phyloP scores from a whole-genome alignment of 305 asterid genomes.

The Andrographis paniculata region DNA sequence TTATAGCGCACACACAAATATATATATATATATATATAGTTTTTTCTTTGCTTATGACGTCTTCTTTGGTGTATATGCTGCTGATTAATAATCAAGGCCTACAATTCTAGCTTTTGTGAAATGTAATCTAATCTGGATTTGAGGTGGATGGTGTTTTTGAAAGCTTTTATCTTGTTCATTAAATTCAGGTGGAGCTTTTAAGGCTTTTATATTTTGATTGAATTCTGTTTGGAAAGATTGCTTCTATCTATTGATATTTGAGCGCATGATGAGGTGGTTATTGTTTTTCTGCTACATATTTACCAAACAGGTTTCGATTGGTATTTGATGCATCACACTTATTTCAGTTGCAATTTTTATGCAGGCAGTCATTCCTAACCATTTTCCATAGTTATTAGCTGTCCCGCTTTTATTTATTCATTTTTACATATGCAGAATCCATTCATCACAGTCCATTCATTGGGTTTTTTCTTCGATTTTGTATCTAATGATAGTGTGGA shows the following conservation, averaged over 20 bases:
- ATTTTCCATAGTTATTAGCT: not conserved
- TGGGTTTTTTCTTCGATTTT: not conserved
- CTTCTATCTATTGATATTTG: too few species aligned
- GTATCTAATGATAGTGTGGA: conserved; percentile 27
- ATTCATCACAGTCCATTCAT: not conserved
- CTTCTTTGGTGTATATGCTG: not conserved
- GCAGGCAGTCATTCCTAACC: not conserved
- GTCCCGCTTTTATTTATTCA: not conserved
- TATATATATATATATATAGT: too few species aligned
- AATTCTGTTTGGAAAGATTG: too few species aligned
- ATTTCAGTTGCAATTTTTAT: not conserved
- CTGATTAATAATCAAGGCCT: not conserved
- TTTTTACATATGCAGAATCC: not conserved
- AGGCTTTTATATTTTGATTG: not conserved
- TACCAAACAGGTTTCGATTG: too few species aligned
- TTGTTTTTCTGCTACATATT: too few species aligned
- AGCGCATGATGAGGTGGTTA: too few species aligned
- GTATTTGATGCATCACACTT: too few species aligned
- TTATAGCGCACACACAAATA: too few species aligned
- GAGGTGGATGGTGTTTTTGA: not conserved
- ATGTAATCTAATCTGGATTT: not conserved
- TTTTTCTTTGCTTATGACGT: not conserved
- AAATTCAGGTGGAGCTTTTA: too few species aligned
- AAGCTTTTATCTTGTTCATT: too few species aligned
- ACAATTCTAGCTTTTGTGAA: not conserved